These are phyloP conservation scores for Blastobotrys proliferans DNA, from an alignment of 1,139 yeast genomes.

Conservation along the genomic window DNA sequence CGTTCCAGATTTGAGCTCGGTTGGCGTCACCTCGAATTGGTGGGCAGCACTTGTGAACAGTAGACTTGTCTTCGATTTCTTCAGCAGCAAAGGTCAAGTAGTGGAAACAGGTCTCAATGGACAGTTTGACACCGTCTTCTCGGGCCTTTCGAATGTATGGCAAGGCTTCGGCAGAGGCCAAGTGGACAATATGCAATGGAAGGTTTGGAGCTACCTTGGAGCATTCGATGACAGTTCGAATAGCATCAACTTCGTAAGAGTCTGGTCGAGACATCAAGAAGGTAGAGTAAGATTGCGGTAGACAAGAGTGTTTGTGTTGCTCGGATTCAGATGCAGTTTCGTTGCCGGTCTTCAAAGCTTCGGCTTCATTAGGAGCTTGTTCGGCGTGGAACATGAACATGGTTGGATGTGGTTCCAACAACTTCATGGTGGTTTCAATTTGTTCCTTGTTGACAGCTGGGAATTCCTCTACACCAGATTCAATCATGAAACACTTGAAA, in stretches of 20 bases:
- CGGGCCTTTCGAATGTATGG: conserved; percentile 66
- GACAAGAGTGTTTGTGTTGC: conserved; percentile 3
- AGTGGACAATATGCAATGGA: conserved; percentile 81
- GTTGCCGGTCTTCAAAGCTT: conserved; percentile 4
- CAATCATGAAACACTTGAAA: conserved; percentile 85
- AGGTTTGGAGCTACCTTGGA: conserved; percentile 57
- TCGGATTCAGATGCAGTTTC: conserved; percentile 9
- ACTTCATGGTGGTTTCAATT: conserved; percentile 60
- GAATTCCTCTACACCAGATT: conserved; percentile 91
- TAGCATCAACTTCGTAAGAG: conserved; percentile 78
- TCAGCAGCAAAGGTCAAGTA: conserved; percentile 77
- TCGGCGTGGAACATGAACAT: conserved; percentile 92
- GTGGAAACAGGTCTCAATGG: conserved; percentile 94
- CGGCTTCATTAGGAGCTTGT: conserved; percentile 32
- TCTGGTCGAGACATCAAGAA: conserved; percentile 87
- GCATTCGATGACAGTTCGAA: conserved; percentile 62
- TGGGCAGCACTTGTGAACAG: conserved; percentile 91
- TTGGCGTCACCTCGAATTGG: conserved; percentile 79
- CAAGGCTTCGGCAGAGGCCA: conserved; percentile 78
- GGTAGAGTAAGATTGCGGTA: conserved; percentile 49
- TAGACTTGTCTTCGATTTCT: conserved; percentile 65
- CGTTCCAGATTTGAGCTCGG: conserved; percentile 71
- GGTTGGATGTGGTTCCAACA: conserved; percentile 58
- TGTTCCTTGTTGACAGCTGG: conserved; percentile 69
- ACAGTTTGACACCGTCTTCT: conserved; percentile 50